A percentile compares a stretch with the other conserved stretches of the same genome.
phyloP scores from a whole-genome alignment of 305 asterid genomes.

The Solanum hybrid region DNA sequence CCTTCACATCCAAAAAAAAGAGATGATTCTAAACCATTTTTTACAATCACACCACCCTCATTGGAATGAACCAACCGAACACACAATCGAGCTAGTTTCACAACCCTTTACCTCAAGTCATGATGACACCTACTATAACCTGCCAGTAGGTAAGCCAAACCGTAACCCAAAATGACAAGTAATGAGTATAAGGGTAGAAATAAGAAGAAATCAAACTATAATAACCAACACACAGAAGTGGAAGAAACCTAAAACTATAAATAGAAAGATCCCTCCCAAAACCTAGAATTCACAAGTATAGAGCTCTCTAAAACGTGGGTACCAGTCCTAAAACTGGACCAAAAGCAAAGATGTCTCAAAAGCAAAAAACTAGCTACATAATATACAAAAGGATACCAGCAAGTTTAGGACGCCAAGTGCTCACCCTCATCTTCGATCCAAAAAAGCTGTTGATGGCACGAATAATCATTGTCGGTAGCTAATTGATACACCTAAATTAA shows the following conservation, averaged over 20 bases:
- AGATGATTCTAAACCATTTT: neutral
- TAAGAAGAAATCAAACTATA: neutral
- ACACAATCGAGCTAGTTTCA: neutral
- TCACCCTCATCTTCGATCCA: neutral
- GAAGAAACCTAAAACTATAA: neutral
- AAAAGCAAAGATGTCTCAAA: neutral
- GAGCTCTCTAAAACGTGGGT: neutral
- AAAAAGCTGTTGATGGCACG: neutral
- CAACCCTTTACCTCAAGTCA: neutral
- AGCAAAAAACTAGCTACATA: neutral
- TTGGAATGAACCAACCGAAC: neutral
- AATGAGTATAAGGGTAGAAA: too few relatives aligned
- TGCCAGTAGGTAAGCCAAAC: too few relatives aligned
- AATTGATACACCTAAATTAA: neutral
- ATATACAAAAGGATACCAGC: neutral
- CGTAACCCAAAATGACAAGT: too few relatives aligned
- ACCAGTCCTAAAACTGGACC: neutral
- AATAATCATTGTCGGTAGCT: neutral
- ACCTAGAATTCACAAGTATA: neutral
- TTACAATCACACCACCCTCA: neutral
- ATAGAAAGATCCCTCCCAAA: neutral
- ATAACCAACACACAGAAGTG: neutral
- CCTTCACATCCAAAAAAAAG: neutral
- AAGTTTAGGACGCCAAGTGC: neutral
- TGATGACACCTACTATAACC: too few relatives aligned